A percentile compares a stretch with the other conserved stretches of the same genome.
phyloP scores from a whole-genome alignment of 768 basidiomycete genomes.

The Saitozyma sp. region DNA sequence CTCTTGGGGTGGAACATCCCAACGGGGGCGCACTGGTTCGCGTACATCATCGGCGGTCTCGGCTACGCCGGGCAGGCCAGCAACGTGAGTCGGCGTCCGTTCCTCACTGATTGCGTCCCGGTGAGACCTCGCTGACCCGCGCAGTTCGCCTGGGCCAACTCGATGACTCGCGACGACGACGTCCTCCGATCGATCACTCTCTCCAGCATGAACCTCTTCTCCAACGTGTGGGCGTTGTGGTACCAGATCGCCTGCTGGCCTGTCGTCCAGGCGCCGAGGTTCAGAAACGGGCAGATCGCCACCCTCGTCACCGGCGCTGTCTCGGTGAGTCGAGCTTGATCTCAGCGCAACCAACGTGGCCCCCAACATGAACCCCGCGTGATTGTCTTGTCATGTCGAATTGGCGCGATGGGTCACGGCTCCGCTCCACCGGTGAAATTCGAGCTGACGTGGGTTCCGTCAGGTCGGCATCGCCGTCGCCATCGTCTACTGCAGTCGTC shows the following conservation, averaged over 20 bases:
- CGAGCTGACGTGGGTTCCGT: too few relatives aligned
- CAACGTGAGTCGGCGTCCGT: constrained; percentile 51
- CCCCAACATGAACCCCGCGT: too few relatives aligned
- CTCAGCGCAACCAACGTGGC: too few relatives aligned
- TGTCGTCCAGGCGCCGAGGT: constrained; percentile 69
- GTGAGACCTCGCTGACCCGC: background rate
- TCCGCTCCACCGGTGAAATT: too few relatives aligned
- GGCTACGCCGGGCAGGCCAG: constrained; percentile 74
- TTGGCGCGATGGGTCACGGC: too few relatives aligned
- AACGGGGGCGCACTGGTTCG: constrained; percentile 66
- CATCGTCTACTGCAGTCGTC: constrained; percentile 16
- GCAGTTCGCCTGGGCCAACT: constrained; percentile 73
- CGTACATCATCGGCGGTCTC: constrained; percentile 66
- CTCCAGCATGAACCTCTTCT: constrained; percentile 78
- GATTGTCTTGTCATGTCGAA: too few relatives aligned
- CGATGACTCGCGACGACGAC: constrained; percentile 69
- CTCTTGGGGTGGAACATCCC: constrained; percentile 65
- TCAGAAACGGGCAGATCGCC: constrained; percentile 63
- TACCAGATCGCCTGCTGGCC: constrained; percentile 61
- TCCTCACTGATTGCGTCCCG: background rate
- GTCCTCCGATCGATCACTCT: constrained; percentile 69
- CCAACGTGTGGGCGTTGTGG: constrained; percentile 58
- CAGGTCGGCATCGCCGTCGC: constrained; percentile 16
- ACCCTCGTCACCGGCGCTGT: constrained; percentile 42
- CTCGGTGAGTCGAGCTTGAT: constrained; percentile 6